phyloP scores from a whole-genome alignment of 352 stramenopile genomes.

The Globisporangium camurandrum region DNA sequence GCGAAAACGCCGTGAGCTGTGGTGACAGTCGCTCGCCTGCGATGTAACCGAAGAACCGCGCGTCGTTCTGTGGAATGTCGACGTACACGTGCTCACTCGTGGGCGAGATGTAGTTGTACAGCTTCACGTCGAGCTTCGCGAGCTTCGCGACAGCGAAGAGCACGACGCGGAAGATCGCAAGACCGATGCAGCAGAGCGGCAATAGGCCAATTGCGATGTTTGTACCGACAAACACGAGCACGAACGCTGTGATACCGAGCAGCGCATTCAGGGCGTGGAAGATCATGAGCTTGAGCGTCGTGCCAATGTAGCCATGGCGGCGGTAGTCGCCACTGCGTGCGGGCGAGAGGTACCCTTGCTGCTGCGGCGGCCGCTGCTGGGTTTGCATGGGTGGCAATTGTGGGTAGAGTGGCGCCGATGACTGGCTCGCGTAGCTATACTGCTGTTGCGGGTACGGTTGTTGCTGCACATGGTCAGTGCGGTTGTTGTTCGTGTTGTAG shows the following conservation, averaged over 20 bases:
- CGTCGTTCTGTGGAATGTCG: constrained; percentile 25
- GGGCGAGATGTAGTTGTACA: constrained; percentile 54
- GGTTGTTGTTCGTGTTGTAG: constrained; percentile 2
- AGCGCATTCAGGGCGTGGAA: constrained; percentile 56
- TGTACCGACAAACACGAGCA: constrained; percentile 31
- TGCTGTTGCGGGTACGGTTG: not conserved
- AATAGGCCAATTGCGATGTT: constrained; percentile 33
- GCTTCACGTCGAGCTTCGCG: constrained; percentile 46
- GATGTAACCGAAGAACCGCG: constrained; percentile 21
- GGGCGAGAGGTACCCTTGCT: constrained; percentile 18
- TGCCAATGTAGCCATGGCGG: constrained; percentile 22
- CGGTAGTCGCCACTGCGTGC: constrained; percentile 16
- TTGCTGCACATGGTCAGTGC: constrained; percentile 1
- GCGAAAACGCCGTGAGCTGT: constrained; percentile 42
- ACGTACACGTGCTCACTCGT: constrained; percentile 39
- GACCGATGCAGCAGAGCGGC: constrained; percentile 54
- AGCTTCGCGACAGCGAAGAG: constrained; percentile 35
- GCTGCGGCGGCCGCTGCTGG: no score
- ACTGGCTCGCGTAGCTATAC: constrained; percentile 13
- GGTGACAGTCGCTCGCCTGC: constrained; percentile 37
- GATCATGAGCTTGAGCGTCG: constrained; percentile 41
- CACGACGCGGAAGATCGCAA: constrained; percentile 51
- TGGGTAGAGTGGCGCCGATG: constrained; percentile 7
- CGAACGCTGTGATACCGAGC: constrained; percentile 44
- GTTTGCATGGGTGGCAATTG: constrained; percentile 5